Percentiles rank a stretch among this genome's conserved stretches.
phyloP scores from a whole-genome alignment of 176 grass and related monocot genomes.

The Oryza punctata region DNA sequence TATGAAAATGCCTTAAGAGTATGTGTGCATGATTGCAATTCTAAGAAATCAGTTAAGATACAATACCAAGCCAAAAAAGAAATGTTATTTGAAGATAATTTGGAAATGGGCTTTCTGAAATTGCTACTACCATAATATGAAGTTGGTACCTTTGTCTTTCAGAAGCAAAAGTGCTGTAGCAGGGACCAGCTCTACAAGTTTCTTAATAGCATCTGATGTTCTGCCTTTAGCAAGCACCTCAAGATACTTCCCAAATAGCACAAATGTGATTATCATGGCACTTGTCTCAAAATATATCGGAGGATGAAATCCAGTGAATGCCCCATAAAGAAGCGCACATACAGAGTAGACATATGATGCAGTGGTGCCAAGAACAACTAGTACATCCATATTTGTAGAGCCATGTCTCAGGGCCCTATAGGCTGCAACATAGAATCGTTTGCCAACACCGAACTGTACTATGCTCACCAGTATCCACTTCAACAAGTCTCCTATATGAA shows the following conservation, averaged over 20 bases:
- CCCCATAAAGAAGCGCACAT: slow-evolving; percentile 69
- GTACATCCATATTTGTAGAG: slow-evolving; percentile 87
- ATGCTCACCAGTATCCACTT: slow-evolving; percentile 82
- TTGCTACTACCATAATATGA: background rate
- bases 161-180: slow-evolving; percentile 71
- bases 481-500: slow-evolving; percentile 66
- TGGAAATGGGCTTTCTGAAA: slow-evolving; percentile 12
- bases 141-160: slow-evolving; percentile 61
- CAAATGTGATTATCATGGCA: slow-evolving; percentile 89
- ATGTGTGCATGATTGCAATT: slow-evolving; percentile 19
- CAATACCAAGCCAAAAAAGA: slow-evolving; percentile 1
- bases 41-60: slow-evolving; percentile 21
- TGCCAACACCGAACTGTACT: slow-evolving; percentile 84
- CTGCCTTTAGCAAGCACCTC: slow-evolving; percentile 84
- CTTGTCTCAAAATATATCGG: slow-evolving; percentile 90
- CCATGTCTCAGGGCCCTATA: slow-evolving; percentile 75
- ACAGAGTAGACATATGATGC: slow-evolving; percentile 81
- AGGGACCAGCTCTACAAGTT: slow-evolving; percentile 81
- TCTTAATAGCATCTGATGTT: slow-evolving; percentile 85
- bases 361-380: slow-evolving; percentile 80
- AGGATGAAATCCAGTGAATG: slow-evolving; percentile 58
- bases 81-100: background rate
- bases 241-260: slow-evolving; percentile 82
- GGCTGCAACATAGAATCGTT: slow-evolving; percentile 78
- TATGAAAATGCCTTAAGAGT: slow-evolving; percentile 13